These are phyloP conservation scores for Talaromyces thailandensis DNA, from an alignment of 495 filamentous ascomycete species.

Conservation along the genomic window DNA sequence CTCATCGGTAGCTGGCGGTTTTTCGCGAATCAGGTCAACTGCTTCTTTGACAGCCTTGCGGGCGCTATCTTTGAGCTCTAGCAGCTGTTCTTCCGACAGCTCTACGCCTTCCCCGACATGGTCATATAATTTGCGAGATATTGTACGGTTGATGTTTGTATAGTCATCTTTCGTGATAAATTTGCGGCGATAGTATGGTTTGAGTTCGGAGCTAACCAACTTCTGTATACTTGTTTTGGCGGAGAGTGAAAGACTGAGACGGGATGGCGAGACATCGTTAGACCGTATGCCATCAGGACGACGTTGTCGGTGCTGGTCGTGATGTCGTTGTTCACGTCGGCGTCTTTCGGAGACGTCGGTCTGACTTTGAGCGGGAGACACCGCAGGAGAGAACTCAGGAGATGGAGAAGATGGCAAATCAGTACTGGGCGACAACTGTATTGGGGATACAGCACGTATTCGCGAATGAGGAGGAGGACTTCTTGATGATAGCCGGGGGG, in stretches of 20 bases:
- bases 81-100: conserved; percentile 46
- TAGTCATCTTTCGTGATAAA: conserved; percentile 74
- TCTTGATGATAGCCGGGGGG: conserved; percentile 57
- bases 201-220: conserved; percentile 68
- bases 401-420: conserved; percentile 54
- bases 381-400: conserved; percentile 31
- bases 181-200: conserved; percentile 62
- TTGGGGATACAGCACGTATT: conserved; percentile 56
- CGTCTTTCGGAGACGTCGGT: conserved; percentile 6
- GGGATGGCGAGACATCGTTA: conserved; percentile 46
- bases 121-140: conserved; percentile 81
- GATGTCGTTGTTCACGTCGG: conserved; percentile 3
- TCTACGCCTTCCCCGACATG: conserved; percentile 54
- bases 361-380: conserved; percentile 14
- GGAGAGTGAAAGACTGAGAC: conserved; percentile 50
- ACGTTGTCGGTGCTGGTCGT: not conserved
- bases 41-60: conserved; percentile 66
- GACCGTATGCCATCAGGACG: conserved; percentile 25
- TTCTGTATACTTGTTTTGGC: conserved; percentile 74
- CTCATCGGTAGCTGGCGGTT: not conserved
- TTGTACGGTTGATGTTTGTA: conserved; percentile 74
- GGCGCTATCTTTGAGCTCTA: conserved; percentile 60
- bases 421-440: conserved; percentile 54
- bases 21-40: conserved; percentile 18
- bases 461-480: conserved; percentile 63